phyloP scores from a whole-genome alignment of 495 filamentous ascomycete species.

The Aspergillus sclerotioniger region DNA sequence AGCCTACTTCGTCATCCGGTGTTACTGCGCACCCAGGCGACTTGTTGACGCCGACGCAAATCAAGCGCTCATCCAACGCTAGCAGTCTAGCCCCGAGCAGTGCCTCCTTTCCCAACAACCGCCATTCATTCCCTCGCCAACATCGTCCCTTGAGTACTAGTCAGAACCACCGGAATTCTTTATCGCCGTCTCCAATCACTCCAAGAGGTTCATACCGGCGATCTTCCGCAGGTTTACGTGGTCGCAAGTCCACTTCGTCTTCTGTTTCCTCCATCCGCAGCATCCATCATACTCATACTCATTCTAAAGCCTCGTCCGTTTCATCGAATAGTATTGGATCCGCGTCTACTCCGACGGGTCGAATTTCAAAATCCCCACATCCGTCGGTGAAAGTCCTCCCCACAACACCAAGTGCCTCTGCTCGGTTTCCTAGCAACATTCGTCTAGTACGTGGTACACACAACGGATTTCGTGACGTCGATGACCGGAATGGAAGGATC shows the following conservation, averaged over 20 bases:
- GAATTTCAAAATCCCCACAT: constrained; percentile 71
- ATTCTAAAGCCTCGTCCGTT: constrained; percentile 92
- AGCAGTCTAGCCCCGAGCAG: constrained; percentile 48
- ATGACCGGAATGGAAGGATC: constrained; percentile 27
- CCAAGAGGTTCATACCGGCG: constrained; percentile 81
- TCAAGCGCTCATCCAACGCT: constrained; percentile 43
- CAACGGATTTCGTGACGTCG: constrained; percentile 29
- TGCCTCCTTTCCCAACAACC: constrained; percentile 46
- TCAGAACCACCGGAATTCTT: constrained; percentile 69
- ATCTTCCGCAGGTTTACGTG: constrained; percentile 71
- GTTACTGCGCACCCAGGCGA: constrained; percentile 25
- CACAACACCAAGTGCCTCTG: constrained; percentile 75
- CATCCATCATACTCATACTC: constrained; percentile 80
- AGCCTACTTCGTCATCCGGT: constrained; percentile 21
- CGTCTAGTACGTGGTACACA: constrained; percentile 68
- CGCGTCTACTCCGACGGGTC: constrained; percentile 64
- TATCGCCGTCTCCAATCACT: constrained; percentile 87
- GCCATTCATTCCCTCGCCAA: constrained; percentile 49
- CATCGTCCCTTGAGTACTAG: constrained; percentile 50
- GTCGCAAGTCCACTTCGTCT: constrained; percentile 93
- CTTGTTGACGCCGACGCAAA: constrained; percentile 40
- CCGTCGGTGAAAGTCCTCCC: constrained; percentile 91
- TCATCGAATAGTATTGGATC: constrained; percentile 76
- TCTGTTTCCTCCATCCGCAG: constrained; percentile 91
- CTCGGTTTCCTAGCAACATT: constrained; percentile 80